Evolutionary conservation across 306 rosid species (phyloP), one percentile per base, ranked within the genome.

Genomic region (Delonix regia): DNA sequence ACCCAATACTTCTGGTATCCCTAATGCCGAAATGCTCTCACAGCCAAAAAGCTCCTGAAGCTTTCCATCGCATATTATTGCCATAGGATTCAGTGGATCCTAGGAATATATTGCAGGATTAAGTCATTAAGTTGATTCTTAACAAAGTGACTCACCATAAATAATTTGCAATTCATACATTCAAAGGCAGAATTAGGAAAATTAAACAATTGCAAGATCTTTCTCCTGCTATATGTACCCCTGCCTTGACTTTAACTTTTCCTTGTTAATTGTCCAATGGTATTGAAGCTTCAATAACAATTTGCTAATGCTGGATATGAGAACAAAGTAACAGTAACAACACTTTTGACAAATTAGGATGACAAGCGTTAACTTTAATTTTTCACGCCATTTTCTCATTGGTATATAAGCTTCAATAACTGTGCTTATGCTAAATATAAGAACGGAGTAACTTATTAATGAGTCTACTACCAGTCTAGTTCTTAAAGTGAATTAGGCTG

Each of bases 61-160:
- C 87, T 89, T 93, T 70, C 88, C 83, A 79, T 93, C 96, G 67
- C 96, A 93, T 61, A 78, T 34, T 61, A 90, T 84, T 48, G 87
- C 87, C 96, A 87, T 86, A 39, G 89, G 92, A 87, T 85, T 93
- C 69, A 80, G n/a, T 41, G 97, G 96, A 83, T 90, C 97, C 97
- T 90, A 64, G 53, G 71, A 62, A 81, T 53, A 85, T 49, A 74
- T 79, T 76, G 27, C 77, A 73, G 45, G 18, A 69, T 25, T 49
- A 42, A 41, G 79, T 74, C 53, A 83, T 56, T 47, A 74, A 42
- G 75, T 69, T 68, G 75, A 45, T 70, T 62, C 47, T 67, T 72
- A 63, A 52, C 53, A 60, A 51, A 47, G n/a, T 47, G n/a, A n/a
- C n/a, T 80, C 33, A 52, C 57, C 25, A 33, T 52, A 69, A 16